These are phyloP conservation scores for Gonium pectorale DNA, from an alignment of 139 green algal species.

Conservation along the genomic window DNA sequence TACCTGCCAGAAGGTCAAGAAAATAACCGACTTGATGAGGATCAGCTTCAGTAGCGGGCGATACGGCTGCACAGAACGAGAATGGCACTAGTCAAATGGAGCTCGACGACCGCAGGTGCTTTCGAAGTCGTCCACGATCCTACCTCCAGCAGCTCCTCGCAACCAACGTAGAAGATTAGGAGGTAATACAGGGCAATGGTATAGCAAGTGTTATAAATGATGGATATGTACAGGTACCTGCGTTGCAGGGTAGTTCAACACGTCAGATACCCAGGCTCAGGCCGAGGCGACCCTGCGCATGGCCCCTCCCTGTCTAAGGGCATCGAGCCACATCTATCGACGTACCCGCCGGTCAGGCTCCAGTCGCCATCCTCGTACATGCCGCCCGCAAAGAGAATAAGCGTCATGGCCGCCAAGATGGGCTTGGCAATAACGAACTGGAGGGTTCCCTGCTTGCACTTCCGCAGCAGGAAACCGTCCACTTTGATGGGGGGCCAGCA, in stretches of 20 bases:
- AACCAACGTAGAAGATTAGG: constrained; percentile 96
- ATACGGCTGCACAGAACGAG: constrained; percentile 69
- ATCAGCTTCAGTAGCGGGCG: constrained; percentile 96
- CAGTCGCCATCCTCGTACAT: constrained; percentile 90
- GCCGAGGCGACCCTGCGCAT: no score
- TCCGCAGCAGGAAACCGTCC: constrained; percentile 86
- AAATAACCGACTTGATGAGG: constrained; percentile 96
- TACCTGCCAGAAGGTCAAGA: constrained; percentile 98
- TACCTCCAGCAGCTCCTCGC: constrained; percentile 88
- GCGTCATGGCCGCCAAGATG: constrained; percentile 82
- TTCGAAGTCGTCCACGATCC: no score
- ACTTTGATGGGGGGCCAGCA: constrained; percentile 89
- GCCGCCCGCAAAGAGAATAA: constrained; percentile 83
- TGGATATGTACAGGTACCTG: constrained; percentile 86
- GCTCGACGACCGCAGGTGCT: background rate
- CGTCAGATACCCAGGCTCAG: no score
- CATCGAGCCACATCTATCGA: no score
- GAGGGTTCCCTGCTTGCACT: constrained; percentile 90
- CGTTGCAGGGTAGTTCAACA: background rate
- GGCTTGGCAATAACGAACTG: constrained; percentile 98
- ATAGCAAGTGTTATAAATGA: constrained; percentile 98
- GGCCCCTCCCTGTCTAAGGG: no score
- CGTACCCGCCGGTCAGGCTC: constrained; percentile 70
- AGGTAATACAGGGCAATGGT: constrained; percentile 92
- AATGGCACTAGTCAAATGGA: background rate